A percentile compares a stretch with the other conserved stretches of the same genome.
phyloP scores from a whole-genome alignment of 2,329 filamentous ascomycete genomes.

The Ascochyta viciae-villosae region DNA sequence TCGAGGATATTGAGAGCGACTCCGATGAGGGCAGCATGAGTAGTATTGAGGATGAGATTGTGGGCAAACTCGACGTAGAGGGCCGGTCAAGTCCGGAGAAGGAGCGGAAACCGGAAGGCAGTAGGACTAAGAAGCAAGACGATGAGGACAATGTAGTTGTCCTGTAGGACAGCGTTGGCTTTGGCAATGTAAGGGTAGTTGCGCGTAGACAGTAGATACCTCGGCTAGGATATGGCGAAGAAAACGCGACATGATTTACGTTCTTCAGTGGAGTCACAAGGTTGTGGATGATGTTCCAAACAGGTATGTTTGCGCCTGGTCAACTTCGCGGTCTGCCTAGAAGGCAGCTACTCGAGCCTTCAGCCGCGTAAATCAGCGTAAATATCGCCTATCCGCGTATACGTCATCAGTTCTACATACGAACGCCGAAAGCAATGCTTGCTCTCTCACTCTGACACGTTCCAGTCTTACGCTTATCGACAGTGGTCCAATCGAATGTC shows the following conservation, averaged over 20 bases:
- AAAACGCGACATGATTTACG: slow-evolving; percentile 16
- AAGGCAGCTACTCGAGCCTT: background rate
- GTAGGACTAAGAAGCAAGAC: background rate
- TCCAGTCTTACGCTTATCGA: background rate
- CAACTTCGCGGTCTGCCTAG: too few relatives aligned
- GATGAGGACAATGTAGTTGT: slow-evolving; percentile 6
- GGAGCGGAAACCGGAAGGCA: slow-evolving; percentile 3
- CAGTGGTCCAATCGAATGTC: background rate
- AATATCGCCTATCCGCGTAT: background rate
- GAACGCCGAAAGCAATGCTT: background rate
- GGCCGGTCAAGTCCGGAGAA: slow-evolving; percentile 5
- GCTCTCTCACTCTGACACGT: background rate
- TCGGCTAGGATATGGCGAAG: slow-evolving; percentile 10
- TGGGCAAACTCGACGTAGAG: slow-evolving; percentile 14
- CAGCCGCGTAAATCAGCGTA: background rate
- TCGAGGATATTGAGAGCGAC: slow-evolving; percentile 45
- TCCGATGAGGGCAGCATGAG: slow-evolving; percentile 30
- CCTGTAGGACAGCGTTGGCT: slow-evolving; percentile 4
- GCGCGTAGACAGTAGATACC: slow-evolving; percentile 18
- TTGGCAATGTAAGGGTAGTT: slow-evolving; percentile 15
- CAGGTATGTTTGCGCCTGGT: background rate
- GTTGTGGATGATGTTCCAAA: background rate
- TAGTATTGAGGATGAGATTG: slow-evolving; percentile 15
- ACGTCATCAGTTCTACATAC: background rate
- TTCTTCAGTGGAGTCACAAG: background rate